Conservation (phyloP, 1,284 basidiomycete species). For the Malassezia obtusa region DNA sequence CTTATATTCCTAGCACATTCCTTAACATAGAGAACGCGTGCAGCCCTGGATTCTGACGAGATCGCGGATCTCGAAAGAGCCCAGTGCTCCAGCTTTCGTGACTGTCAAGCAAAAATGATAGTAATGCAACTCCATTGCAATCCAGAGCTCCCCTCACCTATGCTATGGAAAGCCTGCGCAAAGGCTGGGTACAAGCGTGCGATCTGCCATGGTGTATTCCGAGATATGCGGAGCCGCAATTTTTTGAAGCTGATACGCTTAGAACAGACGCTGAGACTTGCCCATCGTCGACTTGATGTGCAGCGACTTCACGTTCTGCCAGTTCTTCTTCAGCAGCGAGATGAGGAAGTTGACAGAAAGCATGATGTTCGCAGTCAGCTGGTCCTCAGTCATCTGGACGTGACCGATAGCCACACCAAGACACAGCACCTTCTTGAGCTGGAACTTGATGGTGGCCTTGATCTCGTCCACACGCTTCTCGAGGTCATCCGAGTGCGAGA, state of each 20-base stretch:
- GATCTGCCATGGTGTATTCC: slow-evolving; percentile 18
- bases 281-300: slow-evolving; percentile 99
- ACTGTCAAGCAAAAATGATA: too few species aligned
- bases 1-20: not conserved
- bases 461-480: slow-evolving; percentile 87
- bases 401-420: slow-evolving; percentile 97
- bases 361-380: slow-evolving; percentile 95
- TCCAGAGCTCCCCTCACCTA: slow-evolving; percentile 21
- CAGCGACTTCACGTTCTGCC: slow-evolving; percentile 98
- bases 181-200: slow-evolving; percentile 21
- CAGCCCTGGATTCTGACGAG: too few species aligned
- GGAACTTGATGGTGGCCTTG: slow-evolving; percentile 74
- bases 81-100: too few species aligned
- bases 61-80: too few species aligned
- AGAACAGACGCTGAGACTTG: slow-evolving; percentile 90
- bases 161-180: slow-evolving; percentile 1
- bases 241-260: slow-evolving; percentile 44
- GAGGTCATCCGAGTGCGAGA: slow-evolving; percentile 87
- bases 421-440: slow-evolving; percentile 90
- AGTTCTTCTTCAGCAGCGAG: slow-evolving; percentile 98
- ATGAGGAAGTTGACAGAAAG: slow-evolving; percentile 98
- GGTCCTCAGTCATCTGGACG: slow-evolving; percentile 94
- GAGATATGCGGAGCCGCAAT: not conserved
- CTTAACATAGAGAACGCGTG: too few species aligned
- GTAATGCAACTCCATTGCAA: slow-evolving; percentile 4